These are phyloP conservation scores for Leccinum truebloodii DNA, from an alignment of 768 basidiomycete species.

Conservation along the genomic window DNA sequence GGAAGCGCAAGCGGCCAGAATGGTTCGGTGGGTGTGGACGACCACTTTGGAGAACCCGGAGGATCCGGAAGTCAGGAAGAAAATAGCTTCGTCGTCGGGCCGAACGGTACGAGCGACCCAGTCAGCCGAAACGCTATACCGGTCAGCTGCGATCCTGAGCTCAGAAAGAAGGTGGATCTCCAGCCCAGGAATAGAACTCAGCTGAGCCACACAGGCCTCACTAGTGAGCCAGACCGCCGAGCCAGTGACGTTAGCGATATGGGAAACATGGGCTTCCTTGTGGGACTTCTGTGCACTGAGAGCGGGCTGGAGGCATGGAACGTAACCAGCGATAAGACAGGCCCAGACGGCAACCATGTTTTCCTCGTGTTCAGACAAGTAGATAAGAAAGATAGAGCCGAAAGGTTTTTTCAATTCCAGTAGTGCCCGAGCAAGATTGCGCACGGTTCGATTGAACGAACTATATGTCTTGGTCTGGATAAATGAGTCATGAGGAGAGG, in stretches of 20 bases:
- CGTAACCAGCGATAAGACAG: constrained; percentile 1
- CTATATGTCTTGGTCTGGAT: constrained; percentile 10
- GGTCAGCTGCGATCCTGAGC: constrained; percentile 20
- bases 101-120: constrained; percentile 10
- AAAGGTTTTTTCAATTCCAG: not conserved
- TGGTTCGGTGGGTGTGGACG: not conserved
- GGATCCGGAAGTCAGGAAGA: not conserved
- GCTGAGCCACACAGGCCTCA: constrained; percentile 23
- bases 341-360: not conserved
- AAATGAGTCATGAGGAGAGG: constrained; percentile 28
- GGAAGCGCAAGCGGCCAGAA: not conserved
- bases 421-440: not conserved
- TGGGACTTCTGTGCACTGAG: not conserved
- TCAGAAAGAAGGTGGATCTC: constrained; percentile 24
- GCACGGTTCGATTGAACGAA: not conserved
- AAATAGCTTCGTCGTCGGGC: not conserved
- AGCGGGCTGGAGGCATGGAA: not conserved
- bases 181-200: not conserved
- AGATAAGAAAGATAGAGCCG: not conserved
- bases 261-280: constrained; percentile 2
- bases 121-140: constrained; percentile 9
- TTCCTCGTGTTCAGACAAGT: not conserved
- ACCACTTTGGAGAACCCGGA: not conserved
- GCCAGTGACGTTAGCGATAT: constrained; percentile 18
- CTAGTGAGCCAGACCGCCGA: constrained; percentile 25